Percentiles rank a stretch among this genome's conserved stretches.
Evolutionary conservation across 371 early-diverging fungal species (phyloP).

Genomic region (Chytridium lagenaria): DNA sequence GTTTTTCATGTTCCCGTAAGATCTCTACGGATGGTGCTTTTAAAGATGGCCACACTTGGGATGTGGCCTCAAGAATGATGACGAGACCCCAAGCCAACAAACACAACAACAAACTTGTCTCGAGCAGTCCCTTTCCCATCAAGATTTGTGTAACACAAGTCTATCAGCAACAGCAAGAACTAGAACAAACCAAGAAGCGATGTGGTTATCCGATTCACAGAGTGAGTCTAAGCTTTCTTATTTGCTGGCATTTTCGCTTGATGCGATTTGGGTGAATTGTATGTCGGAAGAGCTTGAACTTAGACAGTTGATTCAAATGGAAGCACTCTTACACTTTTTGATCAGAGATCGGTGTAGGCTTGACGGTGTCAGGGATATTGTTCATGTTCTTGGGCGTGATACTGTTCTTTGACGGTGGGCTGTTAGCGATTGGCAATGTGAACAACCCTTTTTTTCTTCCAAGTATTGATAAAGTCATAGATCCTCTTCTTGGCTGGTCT

Average conservation of each 20-base stretch:
- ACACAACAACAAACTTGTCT: neutral
- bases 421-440: constrained; percentile 97
- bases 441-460: constrained; percentile 24
- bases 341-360: constrained; percentile 87
- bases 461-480: constrained; percentile 52
- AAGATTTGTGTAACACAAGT: neutral
- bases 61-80: neutral
- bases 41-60: no score
- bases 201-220: constrained; percentile 13
- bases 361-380: constrained; percentile 93
- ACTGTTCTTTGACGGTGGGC: constrained; percentile 92
- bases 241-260: neutral
- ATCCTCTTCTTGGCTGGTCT: constrained; percentile 90
- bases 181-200: neutral
- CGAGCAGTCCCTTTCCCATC: neutral
- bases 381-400: constrained; percentile 92
- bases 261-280: neutral
- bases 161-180: neutral
- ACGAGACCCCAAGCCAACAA: neutral
- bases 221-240: neutral
- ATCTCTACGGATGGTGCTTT: neutral
- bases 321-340: neutral
- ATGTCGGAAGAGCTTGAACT: no score
- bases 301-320: no score
- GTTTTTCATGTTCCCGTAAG: no score